Percentiles rank a stretch among this genome's conserved stretches.
These are phyloP conservation scores for Primulina huaijiensis DNA, from an alignment of 257 asterid genomes.

Conservation along the genomic window DNA sequence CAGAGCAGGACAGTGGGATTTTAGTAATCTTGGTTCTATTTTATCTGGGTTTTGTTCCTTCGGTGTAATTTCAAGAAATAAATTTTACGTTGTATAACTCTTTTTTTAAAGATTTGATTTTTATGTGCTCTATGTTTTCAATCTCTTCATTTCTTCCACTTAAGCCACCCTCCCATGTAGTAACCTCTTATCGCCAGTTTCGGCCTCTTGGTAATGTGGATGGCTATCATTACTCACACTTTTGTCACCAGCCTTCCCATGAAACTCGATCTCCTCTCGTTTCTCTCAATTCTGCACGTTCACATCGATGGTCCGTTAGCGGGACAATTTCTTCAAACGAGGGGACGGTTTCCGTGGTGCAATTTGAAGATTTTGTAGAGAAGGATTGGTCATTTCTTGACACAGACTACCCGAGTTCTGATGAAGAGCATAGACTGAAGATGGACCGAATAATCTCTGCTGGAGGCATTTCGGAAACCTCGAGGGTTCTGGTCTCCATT, in stretches of 20 bases:
- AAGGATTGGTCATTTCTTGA: conserved; percentile 89
- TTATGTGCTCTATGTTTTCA: conserved; percentile 37
- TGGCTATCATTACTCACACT: conserved; percentile 6
- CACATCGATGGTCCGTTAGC: conserved; percentile 25
- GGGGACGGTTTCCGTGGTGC: conserved; percentile 41
- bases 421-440: conserved; percentile 41
- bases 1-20: background rate
- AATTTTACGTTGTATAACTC: too few relatives aligned
- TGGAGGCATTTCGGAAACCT: conserved; percentile 48
- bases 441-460: conserved; percentile 56
- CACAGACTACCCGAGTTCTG: conserved; percentile 31
- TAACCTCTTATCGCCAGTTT: conserved; percentile 17
- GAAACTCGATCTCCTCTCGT: conserved; percentile 25
- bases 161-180: conserved; percentile 25
- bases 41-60: background rate
- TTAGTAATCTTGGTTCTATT: background rate
- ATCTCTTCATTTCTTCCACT: conserved; percentile 33
- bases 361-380: conserved; percentile 61
- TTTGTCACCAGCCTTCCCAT: conserved; percentile 23
- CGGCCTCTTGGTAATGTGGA: conserved; percentile 19
- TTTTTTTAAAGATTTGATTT: background rate
- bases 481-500: conserved; percentile 64
- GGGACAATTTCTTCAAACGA: conserved; percentile 37
- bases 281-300: conserved; percentile 16
- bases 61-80: background rate